phyloP scores from a whole-genome alignment of 192 early-diverging fungal species.

The Entomortierella parvispora region DNA sequence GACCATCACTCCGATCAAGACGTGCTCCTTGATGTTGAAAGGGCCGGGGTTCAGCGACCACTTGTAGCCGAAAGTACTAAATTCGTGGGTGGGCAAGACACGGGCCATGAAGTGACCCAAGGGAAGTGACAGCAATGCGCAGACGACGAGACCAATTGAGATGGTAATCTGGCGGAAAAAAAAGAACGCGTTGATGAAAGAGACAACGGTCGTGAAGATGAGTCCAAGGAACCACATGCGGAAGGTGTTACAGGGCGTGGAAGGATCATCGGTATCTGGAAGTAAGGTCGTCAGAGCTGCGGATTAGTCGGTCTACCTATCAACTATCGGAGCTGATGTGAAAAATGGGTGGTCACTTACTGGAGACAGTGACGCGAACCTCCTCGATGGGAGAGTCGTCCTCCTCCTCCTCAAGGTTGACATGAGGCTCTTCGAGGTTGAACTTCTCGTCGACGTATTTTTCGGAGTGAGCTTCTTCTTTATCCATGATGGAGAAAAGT shows the following conservation, averaged over 20 bases:
- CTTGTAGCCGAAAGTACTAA: too few species aligned
- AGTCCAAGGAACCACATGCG: neutral
- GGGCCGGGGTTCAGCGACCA: conserved; percentile 39
- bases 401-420: conserved; percentile 49
- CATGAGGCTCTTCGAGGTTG: conserved; percentile 16
- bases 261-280: too few species aligned
- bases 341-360: conserved; percentile 25
- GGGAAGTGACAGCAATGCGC: conserved; percentile 43
- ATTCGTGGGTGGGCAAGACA: conserved; percentile 63
- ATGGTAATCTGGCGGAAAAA: conserved; percentile 26
- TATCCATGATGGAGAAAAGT: conserved; percentile 2
- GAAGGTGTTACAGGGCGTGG: too few species aligned
- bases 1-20: conserved; percentile 65
- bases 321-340: neutral
- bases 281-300: neutral
- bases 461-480: conserved; percentile 24
- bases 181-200: conserved; percentile 28
- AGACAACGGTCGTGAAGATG: neutral
- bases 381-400: conserved; percentile 62
- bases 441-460: conserved; percentile 39
- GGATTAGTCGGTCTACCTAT: neutral
- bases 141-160: conserved; percentile 28
- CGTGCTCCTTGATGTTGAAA: conserved; percentile 79
- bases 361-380: conserved; percentile 57
- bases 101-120: conserved; percentile 48